A percentile compares a stretch with the other conserved stretches of the same genome.
These are phyloP conservation scores for Thielaviopsis punctulata DNA, from an alignment of 2,329 filamentous ascomycete species.

Conservation along the genomic window DNA sequence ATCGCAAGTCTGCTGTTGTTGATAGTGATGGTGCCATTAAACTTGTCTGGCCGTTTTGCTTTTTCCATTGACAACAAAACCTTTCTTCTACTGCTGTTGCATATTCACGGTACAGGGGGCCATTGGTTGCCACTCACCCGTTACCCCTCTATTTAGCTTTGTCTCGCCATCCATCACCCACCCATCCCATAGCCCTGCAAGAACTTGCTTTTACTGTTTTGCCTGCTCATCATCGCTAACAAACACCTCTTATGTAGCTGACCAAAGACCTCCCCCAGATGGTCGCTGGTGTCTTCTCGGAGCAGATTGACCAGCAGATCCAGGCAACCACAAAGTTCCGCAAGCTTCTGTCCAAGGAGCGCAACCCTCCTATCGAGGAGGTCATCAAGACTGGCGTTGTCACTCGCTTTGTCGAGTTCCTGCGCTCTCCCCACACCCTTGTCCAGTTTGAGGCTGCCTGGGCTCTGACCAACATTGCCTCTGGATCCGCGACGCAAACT, in stretches of 20 bases:
- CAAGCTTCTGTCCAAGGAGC: slow-evolving; percentile 95
- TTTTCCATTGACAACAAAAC: background rate
- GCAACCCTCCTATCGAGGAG: slow-evolving; percentile 96
- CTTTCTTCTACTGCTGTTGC: background rate
- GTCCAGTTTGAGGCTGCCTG: slow-evolving; percentile 98
- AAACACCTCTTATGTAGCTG: slow-evolving; percentile 38
- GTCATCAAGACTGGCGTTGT: slow-evolving; percentile 99
- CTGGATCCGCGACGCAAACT: slow-evolving; percentile 89
- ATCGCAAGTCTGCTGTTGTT: background rate
- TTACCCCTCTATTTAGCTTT: slow-evolving; percentile 8
- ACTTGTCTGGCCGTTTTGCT: background rate
- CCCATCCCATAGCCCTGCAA: too few relatives aligned
- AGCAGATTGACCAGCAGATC: slow-evolving; percentile 96
- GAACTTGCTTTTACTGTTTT: slow-evolving; percentile 1
- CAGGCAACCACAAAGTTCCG: slow-evolving; percentile 96
- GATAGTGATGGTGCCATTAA: background rate
- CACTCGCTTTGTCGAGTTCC: slow-evolving; percentile 92
- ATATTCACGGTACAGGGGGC: slow-evolving; percentile 3
- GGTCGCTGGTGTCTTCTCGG: slow-evolving; percentile 95
- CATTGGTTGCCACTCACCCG: background rate
- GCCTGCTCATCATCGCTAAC: slow-evolving; percentile 15
- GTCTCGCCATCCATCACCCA: background rate
- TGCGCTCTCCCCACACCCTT: slow-evolving; percentile 90
- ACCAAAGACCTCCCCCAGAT: slow-evolving; percentile 97
- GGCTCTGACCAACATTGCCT: slow-evolving; percentile 98